Conservation (phyloP, 352 stramenopile species). For the Globisporangium recalcitrans region DNA sequence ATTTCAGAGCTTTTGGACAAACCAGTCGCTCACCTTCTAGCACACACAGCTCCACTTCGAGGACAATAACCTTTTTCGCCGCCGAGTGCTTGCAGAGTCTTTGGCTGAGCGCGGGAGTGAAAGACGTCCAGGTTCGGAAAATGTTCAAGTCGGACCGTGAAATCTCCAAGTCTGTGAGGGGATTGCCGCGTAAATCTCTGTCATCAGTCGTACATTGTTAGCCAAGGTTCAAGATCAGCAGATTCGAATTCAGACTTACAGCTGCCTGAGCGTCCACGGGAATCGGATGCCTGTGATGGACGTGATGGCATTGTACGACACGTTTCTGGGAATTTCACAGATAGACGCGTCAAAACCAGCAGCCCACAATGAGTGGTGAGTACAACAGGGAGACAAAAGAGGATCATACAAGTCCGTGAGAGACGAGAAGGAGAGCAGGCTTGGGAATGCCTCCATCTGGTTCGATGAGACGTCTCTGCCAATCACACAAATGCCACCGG, state of each 20-base stretch:
- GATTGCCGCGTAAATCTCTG: slow-evolving; percentile 16
- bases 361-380: no score
- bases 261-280: slow-evolving; percentile 18
- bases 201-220: background rate
- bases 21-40: background rate
- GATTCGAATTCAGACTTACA: no score
- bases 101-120: slow-evolving; percentile 4
- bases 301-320: slow-evolving; percentile 4
- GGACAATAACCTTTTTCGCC: slow-evolving; percentile 3
- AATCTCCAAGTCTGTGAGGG: slow-evolving; percentile 14
- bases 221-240: background rate
- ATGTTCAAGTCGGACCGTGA: slow-evolving; percentile 9
- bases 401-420: slow-evolving; percentile 6
- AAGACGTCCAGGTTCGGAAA: background rate
- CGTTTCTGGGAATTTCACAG: background rate
- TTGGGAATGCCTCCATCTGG: slow-evolving; percentile 1
- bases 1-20: background rate
- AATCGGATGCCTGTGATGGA: slow-evolving; percentile 13
- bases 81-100: background rate
- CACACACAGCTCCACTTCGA: slow-evolving; percentile 6
- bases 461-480: slow-evolving; percentile 7
- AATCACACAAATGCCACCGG: background rate
- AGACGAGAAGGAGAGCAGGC: slow-evolving; percentile 1
- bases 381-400: no score
- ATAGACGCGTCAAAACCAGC: no score